Evolutionary conservation across 495 filamentous ascomycete species (phyloP), one percentile per base, ranked within the genome.

Genomic region (Chlorociboria aeruginascens): DNA sequence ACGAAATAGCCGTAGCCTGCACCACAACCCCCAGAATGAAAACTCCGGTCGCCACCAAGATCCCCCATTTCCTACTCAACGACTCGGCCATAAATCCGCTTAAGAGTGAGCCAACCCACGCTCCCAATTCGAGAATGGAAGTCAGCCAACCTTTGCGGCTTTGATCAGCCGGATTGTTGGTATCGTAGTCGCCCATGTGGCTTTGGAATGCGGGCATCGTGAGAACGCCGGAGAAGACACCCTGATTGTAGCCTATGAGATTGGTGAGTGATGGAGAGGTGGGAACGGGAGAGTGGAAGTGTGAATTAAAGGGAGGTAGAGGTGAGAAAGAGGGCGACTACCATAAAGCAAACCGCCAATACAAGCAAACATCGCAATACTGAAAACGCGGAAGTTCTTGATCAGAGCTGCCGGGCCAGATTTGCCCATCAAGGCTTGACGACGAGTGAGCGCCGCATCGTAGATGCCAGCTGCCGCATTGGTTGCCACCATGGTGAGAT

Each of bases 21-120:
- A 89, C 66, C 16, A 86, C 62, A n/a, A 87, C 83, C 16, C 86
- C 86, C 40, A 89, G 54, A 14, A 84, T 74, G 62, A 93, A 90
- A 40, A 90, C 71, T n/a, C 66, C 59, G 7, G 78, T 76, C 8
- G 83, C 82, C 36, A 90, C 63, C 29, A 89, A 63, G 43, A 92
- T 82, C 7, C 79, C 77, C 58, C 81, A 77, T 63, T 88, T 89
- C 10, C 86, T 73, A 4, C 82, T 85, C 32, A 85, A 57, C 11
- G 74, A 71, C 63, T 92, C 85, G 32, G 82, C 83, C 34, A 90
- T 61, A 57, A 86, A 84, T 1, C 84, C 85, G 42, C 79, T 85
- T 40, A 83, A 72, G 40, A 90, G 70, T 0, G 83, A 81, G 8
- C 86, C 86, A 42, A 86, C 54, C 86, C 85, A 89, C 33, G 86